These are phyloP conservation scores for Cinnamomum chago DNA, from an alignment of 164 flowering plant species.

Conservation along the genomic window DNA sequence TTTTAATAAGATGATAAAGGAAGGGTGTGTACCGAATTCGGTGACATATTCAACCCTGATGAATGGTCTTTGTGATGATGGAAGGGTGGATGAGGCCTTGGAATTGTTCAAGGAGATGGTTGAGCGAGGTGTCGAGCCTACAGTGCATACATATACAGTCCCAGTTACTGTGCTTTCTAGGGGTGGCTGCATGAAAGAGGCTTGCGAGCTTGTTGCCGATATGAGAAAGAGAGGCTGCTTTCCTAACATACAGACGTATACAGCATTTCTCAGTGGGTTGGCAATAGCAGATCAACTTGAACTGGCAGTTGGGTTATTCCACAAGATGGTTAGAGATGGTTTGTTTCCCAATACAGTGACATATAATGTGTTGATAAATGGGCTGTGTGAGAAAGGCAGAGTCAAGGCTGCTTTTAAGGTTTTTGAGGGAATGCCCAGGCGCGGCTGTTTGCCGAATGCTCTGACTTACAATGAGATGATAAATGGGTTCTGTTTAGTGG, in stretches of 20 bases:
- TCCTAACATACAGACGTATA: constrained; percentile 73
- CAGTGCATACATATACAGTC: constrained; percentile 63
- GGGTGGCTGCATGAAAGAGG: constrained; percentile 49
- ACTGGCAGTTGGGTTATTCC: constrained; percentile 62
- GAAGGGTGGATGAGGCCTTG: constrained; percentile 67
- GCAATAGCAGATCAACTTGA: constrained; percentile 34
- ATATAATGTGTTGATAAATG: constrained; percentile 64
- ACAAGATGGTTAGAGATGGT: constrained; percentile 54
- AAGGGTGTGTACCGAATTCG: constrained; percentile 61
- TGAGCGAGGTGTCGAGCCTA: constrained; percentile 59
- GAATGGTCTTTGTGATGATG: constrained; percentile 61
- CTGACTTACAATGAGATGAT: constrained; percentile 64
- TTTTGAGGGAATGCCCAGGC: constrained; percentile 50
- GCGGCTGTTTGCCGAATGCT: constrained; percentile 31
- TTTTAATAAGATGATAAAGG: constrained; percentile 53
- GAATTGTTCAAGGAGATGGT: constrained; percentile 57
- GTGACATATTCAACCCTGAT: constrained; percentile 64
- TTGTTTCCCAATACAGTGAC: constrained; percentile 58
- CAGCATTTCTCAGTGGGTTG: constrained; percentile 68
- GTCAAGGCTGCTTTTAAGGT: constrained; percentile 41
- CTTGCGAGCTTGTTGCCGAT: constrained; percentile 37
- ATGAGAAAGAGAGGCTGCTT: constrained; percentile 54
- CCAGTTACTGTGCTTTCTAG: constrained; percentile 50
- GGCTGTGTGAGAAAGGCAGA: constrained; percentile 40
- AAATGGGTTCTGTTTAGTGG: constrained; percentile 40